phyloP scores from a whole-genome alignment of 1,139 yeast species.

The Scheffersomyces illinoinensis region DNA sequence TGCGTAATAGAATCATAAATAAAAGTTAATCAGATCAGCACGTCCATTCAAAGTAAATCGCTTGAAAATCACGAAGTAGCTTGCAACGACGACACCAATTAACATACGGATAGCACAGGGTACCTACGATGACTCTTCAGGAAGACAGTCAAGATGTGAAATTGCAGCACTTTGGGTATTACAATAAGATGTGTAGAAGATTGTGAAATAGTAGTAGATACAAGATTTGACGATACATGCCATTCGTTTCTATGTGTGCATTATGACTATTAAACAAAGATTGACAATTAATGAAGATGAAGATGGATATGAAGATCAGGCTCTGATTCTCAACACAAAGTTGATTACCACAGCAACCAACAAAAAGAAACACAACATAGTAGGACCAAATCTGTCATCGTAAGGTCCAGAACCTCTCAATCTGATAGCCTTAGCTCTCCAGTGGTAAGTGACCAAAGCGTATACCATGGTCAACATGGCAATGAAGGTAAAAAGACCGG shows the following conservation, averaged over 20 bases:
- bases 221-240: not conserved
- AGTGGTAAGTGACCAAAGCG: constrained; percentile 93
- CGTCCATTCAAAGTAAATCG: not conserved
- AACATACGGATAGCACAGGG: not conserved
- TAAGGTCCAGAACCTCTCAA: constrained; percentile 97
- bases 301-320: constrained; percentile 17
- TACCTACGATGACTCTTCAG: not conserved
- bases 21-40: not conserved
- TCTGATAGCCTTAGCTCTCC: constrained; percentile 99
- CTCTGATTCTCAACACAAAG: constrained; percentile 79
- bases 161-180: not conserved
- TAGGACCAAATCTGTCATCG: constrained; percentile 98
- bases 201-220: not conserved
- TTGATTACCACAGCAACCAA: constrained; percentile 90
- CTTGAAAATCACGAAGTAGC: not conserved
- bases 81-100: not conserved
- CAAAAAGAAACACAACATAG: constrained; percentile 94
- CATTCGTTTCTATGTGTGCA: not conserved
- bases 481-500: constrained; percentile 88
- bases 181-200: not conserved
- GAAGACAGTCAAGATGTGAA: not conserved
- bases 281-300: not conserved
- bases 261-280: not conserved
- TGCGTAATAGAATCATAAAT: not conserved
- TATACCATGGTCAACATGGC: constrained; percentile 98